Conservation (phyloP, 805 yeast species). For the Wickerhamiella siamensis region DNA sequence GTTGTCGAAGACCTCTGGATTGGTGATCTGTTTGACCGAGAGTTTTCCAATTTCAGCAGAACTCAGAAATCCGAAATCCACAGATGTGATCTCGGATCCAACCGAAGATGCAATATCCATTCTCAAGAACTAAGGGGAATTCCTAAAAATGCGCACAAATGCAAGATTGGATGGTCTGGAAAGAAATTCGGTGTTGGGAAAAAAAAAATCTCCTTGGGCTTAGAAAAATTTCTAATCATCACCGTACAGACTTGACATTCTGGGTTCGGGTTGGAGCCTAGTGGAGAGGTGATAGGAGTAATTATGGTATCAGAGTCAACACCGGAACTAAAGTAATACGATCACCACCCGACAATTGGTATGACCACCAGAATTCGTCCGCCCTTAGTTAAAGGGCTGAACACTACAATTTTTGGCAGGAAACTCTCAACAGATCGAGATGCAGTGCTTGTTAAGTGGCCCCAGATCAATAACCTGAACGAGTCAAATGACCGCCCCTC, state of each 20-base stretch:
- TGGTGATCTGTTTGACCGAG: slow-evolving; percentile 89
- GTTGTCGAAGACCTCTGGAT: slow-evolving; percentile 90
- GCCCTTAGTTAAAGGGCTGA: too few relatives aligned
- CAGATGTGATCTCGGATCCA: slow-evolving; percentile 84
- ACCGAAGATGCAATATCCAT: slow-evolving; percentile 97
- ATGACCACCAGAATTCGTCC: too few relatives aligned
- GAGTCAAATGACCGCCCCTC: neutral
- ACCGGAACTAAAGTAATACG: too few relatives aligned
- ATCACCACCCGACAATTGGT: too few relatives aligned
- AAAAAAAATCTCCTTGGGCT: slow-evolving; percentile 4
- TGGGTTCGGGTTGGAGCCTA: too few relatives aligned
- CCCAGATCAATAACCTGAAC: neutral
- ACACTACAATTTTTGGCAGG: too few relatives aligned
- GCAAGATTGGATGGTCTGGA: too few relatives aligned
- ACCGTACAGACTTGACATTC: too few relatives aligned
- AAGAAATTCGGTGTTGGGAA: neutral
- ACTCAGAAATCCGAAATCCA: slow-evolving; percentile 77
- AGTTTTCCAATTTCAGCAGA: slow-evolving; percentile 70
- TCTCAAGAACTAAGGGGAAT: slow-evolving; percentile 1
- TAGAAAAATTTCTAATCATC: neutral
- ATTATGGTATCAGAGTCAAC: too few relatives aligned
- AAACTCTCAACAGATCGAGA: neutral
- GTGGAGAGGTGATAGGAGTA: too few relatives aligned
- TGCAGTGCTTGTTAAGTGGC: neutral
- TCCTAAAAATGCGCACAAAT: neutral